phyloP scores from a whole-genome alignment of 352 stramenopile species.

The Salisapilia sapeloensis region DNA sequence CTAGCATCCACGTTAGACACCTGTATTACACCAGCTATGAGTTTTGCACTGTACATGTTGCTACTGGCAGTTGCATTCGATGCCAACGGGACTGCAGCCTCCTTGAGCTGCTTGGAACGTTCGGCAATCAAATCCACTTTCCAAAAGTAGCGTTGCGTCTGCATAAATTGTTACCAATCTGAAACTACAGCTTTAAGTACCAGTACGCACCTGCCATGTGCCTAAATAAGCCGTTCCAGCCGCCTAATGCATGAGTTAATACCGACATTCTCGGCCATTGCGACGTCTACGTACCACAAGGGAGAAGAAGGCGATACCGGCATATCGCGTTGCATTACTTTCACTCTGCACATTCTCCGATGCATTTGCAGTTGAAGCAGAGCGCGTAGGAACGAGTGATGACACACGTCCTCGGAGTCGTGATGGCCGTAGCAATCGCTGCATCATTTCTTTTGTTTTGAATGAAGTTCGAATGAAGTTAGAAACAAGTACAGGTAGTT shows the following conservation, averaged over 20 bases:
- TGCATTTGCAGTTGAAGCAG: no score
- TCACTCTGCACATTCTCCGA: no score
- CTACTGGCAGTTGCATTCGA: conserved; percentile 32
- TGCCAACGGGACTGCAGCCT: conserved; percentile 39
- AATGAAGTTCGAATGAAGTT: no score
- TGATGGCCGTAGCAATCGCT: no score
- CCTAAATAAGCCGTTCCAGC: conserved; percentile 60
- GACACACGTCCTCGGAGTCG: no score
- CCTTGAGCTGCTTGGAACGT: conserved; percentile 54
- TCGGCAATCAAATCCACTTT: conserved; percentile 79
- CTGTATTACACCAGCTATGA: neutral
- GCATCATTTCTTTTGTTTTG: no score
- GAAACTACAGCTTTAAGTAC: neutral
- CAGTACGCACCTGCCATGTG: conserved; percentile 45
- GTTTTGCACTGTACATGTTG: conserved; percentile 15
- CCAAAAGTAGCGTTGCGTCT: conserved; percentile 81
- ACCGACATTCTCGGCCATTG: neutral
- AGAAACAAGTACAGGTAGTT: no score
- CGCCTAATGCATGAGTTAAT: conserved; percentile 16
- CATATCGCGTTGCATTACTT: conserved; percentile 59
- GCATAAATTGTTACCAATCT: neutral
- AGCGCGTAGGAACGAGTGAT: no score
- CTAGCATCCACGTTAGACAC: conserved; percentile 7
- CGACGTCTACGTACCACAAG: conserved; percentile 47
- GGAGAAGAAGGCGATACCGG: conserved; percentile 72